These are phyloP conservation scores for Mrakia gelida DNA, from an alignment of 768 basidiomycete species.

Conservation along the genomic window DNA sequence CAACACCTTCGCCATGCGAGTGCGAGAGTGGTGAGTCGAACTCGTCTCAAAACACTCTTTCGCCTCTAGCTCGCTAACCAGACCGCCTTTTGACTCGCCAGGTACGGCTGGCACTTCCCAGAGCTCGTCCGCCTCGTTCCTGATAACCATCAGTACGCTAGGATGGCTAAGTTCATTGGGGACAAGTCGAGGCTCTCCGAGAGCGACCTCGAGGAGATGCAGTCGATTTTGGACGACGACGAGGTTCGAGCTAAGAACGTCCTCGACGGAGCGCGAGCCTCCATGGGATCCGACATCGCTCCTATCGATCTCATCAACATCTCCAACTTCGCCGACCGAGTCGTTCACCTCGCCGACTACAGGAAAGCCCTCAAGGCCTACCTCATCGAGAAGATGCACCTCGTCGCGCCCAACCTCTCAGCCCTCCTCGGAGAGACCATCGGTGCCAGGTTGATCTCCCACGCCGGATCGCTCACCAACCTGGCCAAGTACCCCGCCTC, in stretches of 20 bases:
- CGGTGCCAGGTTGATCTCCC: conserved; percentile 66
- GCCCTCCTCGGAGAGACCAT: conserved; percentile 73
- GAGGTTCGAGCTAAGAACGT: conserved; percentile 83
- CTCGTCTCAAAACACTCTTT: background rate
- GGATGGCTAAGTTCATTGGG: conserved; percentile 88
- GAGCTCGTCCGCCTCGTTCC: conserved; percentile 97
- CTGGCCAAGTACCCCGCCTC: conserved; percentile 51
- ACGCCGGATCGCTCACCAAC: conserved; percentile 49
- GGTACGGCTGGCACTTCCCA: conserved; percentile 99
- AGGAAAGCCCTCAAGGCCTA: conserved; percentile 93
- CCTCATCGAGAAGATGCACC: conserved; percentile 94
- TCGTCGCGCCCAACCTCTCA: conserved; percentile 95
- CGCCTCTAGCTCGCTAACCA: background rate
- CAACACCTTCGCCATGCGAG: conserved; percentile 98
- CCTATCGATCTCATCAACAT: conserved; percentile 94
- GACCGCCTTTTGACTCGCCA: background rate
- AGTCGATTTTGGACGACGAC: conserved; percentile 93
- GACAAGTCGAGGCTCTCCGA: conserved; percentile 81
- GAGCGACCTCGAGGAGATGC: conserved; percentile 79
- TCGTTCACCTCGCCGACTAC: conserved; percentile 92
- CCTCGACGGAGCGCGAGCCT: conserved; percentile 79
- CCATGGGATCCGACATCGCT: conserved; percentile 99
- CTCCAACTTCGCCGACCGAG: conserved; percentile 92
- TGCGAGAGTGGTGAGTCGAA: conserved; percentile 75
- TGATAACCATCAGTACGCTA: conserved; percentile 95